Conservation (phyloP, 2,329 filamentous ascomycete species). For the Ophiosphaerella herpotricha region DNA sequence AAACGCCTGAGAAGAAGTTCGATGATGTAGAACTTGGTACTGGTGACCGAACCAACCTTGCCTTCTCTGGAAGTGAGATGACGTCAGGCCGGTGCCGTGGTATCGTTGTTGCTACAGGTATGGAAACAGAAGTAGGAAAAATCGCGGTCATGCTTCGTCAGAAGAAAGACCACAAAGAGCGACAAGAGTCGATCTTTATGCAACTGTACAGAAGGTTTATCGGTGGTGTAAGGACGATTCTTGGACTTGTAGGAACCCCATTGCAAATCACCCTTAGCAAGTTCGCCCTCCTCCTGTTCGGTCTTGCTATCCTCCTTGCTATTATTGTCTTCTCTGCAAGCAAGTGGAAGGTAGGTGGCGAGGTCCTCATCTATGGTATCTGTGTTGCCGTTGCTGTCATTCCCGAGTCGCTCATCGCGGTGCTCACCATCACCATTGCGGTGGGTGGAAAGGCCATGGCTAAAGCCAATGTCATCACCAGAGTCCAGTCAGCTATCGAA, state of each 20-base stretch:
- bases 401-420: slow-evolving; percentile 63
- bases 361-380: slow-evolving; percentile 55
- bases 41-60: slow-evolving; percentile 72
- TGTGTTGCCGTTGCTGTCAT: slow-evolving; percentile 55
- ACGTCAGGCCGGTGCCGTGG: slow-evolving; percentile 71
- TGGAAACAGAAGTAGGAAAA: slow-evolving; percentile 75
- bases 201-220: slow-evolving; percentile 35
- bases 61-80: slow-evolving; percentile 73
- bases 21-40: slow-evolving; percentile 58
- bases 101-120: slow-evolving; percentile 71
- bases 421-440: slow-evolving; percentile 68
- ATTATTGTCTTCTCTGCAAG: slow-evolving; percentile 72
- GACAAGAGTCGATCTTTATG: slow-evolving; percentile 54
- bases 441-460: slow-evolving; percentile 50
- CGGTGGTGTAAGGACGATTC: slow-evolving; percentile 54
- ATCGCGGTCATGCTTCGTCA: slow-evolving; percentile 72
- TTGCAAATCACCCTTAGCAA: slow-evolving; percentile 84
- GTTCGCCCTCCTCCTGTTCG: slow-evolving; percentile 80
- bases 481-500: slow-evolving; percentile 47
- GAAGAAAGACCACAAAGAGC: slow-evolving; percentile 55
- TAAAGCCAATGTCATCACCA: slow-evolving; percentile 47
- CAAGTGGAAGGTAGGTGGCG: slow-evolving; percentile 46
- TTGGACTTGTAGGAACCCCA: slow-evolving; percentile 77
- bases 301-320: slow-evolving; percentile 70
- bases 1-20: slow-evolving; percentile 58